Evolutionary conservation across 1,284 basidiomycete genomes (phyloP).

Genomic region (Fomitopsis pinicola): DNA sequence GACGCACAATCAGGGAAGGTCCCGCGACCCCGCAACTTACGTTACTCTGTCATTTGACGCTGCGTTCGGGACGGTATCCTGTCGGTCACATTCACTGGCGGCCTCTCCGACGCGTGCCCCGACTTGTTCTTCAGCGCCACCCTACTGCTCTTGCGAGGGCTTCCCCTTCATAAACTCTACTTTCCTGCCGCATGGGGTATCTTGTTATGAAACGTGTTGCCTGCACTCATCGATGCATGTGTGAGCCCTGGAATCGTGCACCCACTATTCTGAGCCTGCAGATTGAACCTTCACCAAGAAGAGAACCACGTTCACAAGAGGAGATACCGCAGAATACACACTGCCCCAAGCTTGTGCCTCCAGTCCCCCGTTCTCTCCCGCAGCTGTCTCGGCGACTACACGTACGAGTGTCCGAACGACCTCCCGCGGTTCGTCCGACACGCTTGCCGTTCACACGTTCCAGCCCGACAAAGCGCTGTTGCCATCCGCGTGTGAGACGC

Average conservation of each 20-base stretch:
- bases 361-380: background rate
- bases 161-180: background rate
- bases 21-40: slow-evolving; percentile 5
- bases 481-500: background rate
- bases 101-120: background rate
- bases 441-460: slow-evolving; percentile 5
- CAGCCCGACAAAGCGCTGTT: background rate
- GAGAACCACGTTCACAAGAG: slow-evolving; percentile 2
- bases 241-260: background rate
- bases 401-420: background rate
- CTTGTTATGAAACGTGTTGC: background rate
- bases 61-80: slow-evolving; percentile 5
- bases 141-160: background rate
- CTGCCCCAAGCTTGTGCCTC: background rate
- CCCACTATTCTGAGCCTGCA: background rate
- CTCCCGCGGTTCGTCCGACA: slow-evolving; percentile 5
- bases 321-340: background rate
- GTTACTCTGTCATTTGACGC: slow-evolving; percentile 6
- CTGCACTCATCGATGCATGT: slow-evolving; percentile 5
- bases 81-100: background rate
- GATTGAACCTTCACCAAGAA: background rate
- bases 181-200: slow-evolving; percentile 3
- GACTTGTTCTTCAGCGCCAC: background rate
- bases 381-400: background rate
- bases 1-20: slow-evolving; percentile 1